These are phyloP conservation scores for Bruguiera parviflora DNA, from an alignment of 345 rosid genomes.

Conservation along the genomic window DNA sequence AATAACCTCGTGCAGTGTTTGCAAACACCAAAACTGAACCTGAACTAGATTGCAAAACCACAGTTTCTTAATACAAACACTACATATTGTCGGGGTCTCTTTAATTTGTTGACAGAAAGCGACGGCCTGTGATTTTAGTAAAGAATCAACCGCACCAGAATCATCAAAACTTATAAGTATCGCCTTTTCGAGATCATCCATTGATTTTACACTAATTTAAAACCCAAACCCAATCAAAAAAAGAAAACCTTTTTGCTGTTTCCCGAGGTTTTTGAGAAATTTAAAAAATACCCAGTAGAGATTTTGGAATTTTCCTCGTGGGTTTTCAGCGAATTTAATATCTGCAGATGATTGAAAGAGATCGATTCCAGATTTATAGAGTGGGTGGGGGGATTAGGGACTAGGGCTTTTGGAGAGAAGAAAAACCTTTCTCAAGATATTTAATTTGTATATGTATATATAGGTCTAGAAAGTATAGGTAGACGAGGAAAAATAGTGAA, in stretches of 20 bases:
- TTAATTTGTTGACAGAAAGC: constrained; percentile 56
- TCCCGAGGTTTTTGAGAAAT: neutral
- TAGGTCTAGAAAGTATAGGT: constrained; percentile 11
- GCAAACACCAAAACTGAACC: constrained; percentile 97
- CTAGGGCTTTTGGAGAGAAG: neutral
- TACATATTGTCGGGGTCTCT: constrained; percentile 47
- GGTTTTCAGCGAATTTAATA: constrained; percentile 19
- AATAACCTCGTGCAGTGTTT: constrained; percentile 71
- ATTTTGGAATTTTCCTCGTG: neutral
- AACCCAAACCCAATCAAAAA: constrained; percentile 7
- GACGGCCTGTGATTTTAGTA: constrained; percentile 56
- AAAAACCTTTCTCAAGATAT: constrained; percentile 4
- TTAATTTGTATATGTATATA: constrained; percentile 13
- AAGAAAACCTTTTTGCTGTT: neutral
- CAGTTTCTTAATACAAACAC: constrained; percentile 70
- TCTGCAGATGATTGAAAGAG: constrained; percentile 7
- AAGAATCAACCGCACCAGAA: constrained; percentile 55
- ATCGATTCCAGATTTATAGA: neutral
- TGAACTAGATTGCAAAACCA: constrained; percentile 53
- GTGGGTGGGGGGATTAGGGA: constrained; percentile 14
- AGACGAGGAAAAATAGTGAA: neutral
- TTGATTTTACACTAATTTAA: constrained; percentile 17
- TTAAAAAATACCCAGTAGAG: neutral
- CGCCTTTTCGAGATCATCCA: constrained; percentile 93
- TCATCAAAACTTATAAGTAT: constrained; percentile 73